Conservation (phyloP, 129 eudicot species). For the Helianthus tuberosus region DNA sequence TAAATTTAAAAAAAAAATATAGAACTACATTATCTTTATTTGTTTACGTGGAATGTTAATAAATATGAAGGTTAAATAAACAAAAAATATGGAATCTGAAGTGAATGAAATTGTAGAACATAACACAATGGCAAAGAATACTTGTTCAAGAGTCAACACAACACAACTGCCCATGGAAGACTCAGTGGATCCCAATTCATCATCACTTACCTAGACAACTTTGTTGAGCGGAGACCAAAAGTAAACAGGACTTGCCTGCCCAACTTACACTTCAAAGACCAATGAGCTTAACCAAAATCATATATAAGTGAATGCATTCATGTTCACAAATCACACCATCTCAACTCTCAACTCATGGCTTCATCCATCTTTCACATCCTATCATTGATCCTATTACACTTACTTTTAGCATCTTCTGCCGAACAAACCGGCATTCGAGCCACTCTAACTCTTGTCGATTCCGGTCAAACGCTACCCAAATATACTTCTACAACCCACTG, state of each 20-base stretch:
- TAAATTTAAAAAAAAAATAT: too few species aligned
- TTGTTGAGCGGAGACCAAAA: not conserved
- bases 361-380: slow-evolving; percentile 14
- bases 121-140: too few species aligned
- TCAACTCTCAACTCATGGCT: slow-evolving; percentile 4
- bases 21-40: too few species aligned
- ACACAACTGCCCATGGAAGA: not conserved
- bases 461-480: not conserved
- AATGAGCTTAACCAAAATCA: not conserved
- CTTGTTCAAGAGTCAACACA: too few species aligned
- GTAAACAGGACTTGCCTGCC: not conserved
- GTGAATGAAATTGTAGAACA: too few species aligned
- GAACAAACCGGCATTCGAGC: not conserved
- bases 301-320: too few species aligned
- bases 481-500: not conserved
- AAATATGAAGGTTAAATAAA: too few species aligned
- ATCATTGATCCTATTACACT: slow-evolving; percentile 10
- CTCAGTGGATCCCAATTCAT: not conserved
- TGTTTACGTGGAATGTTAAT: too few species aligned
- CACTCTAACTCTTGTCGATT: not conserved
- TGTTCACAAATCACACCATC: too few species aligned
- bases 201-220: not conserved
- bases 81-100: too few species aligned
- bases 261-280: not conserved
- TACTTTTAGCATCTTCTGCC: not conserved